These are phyloP conservation scores for Clarireedia monteithiana DNA, from an alignment of 2,329 filamentous ascomycete species.

Conservation along the genomic window DNA sequence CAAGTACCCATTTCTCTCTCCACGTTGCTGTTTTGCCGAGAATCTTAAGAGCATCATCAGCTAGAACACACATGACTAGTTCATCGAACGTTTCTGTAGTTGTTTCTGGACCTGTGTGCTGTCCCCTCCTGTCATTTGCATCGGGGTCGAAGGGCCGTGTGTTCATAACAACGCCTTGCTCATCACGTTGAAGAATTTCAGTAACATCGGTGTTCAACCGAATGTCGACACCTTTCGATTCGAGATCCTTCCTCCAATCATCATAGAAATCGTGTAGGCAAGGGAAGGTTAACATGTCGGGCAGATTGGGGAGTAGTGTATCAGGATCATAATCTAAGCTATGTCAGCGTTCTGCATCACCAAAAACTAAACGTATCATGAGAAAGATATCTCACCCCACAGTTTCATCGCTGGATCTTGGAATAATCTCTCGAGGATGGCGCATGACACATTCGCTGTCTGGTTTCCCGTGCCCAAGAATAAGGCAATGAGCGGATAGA, in stretches of 20 bases:
- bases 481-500: conserved; percentile 62
- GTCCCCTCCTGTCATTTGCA: conserved; percentile 38
- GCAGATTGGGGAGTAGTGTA: conserved; percentile 49
- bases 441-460: conserved; percentile 61
- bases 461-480: conserved; percentile 69
- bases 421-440: conserved; percentile 56
- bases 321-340: conserved; percentile 40
- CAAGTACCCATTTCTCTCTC: conserved; percentile 59
- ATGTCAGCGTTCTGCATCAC: no score
- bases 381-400: conserved; percentile 32
- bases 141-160: conserved; percentile 36
- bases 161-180: conserved; percentile 44
- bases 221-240: conserved; percentile 47
- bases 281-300: conserved; percentile 60
- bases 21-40: conserved; percentile 49
- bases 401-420: conserved; percentile 51
- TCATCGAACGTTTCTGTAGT: conserved; percentile 53
- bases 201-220: conserved; percentile 49
- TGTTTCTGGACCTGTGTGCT: conserved; percentile 34
- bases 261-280: conserved; percentile 54
- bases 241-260: conserved; percentile 47
- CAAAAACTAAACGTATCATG: no score
- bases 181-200: conserved; percentile 42
- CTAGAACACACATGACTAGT: conserved; percentile 56
- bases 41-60: conserved; percentile 56